phyloP scores from a whole-genome alignment of 148 eudicot species.

The Dianthus caryophyllus region DNA sequence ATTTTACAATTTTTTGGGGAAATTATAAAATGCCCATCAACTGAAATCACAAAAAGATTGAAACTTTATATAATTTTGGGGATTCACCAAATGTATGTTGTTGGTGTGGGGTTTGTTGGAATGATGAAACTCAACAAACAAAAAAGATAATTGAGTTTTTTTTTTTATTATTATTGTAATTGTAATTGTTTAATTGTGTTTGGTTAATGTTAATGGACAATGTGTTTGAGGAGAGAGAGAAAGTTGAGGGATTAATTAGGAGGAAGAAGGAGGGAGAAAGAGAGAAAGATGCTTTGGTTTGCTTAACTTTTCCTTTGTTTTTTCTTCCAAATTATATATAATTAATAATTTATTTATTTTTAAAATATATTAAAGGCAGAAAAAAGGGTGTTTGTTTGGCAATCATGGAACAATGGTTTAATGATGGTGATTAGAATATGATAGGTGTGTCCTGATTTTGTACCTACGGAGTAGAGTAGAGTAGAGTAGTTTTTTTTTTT shows the following conservation, averaged over 20 bases:
- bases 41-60: conserved; percentile 20
- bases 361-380: not conserved
- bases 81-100: conserved; percentile 19
- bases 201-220: too few species aligned
- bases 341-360: too few species aligned
- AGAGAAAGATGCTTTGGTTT: conserved; percentile 24
- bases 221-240: conserved; percentile 1
- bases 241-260: not conserved
- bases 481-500: too few species aligned
- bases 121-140: conserved; percentile 10
- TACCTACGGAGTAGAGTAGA: not conserved
- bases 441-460: not conserved
- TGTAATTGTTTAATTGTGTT: too few species aligned
- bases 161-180: conserved; percentile 4
- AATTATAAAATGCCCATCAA: conserved; percentile 25
- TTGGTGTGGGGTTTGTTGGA: conserved; percentile 23
- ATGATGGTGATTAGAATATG: not conserved
- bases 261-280: conserved; percentile 6
- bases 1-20: conserved; percentile 8
- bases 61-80: conserved; percentile 17
- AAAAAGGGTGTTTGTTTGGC: conserved; percentile 22
- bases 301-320: conserved; percentile 20
- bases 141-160: conserved; percentile 18
- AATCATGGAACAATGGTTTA: not conserved
- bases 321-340: conserved; percentile 11